phyloP scores from a whole-genome alignment of 352 stramenopile species.

The Phytophthora multivora region DNA sequence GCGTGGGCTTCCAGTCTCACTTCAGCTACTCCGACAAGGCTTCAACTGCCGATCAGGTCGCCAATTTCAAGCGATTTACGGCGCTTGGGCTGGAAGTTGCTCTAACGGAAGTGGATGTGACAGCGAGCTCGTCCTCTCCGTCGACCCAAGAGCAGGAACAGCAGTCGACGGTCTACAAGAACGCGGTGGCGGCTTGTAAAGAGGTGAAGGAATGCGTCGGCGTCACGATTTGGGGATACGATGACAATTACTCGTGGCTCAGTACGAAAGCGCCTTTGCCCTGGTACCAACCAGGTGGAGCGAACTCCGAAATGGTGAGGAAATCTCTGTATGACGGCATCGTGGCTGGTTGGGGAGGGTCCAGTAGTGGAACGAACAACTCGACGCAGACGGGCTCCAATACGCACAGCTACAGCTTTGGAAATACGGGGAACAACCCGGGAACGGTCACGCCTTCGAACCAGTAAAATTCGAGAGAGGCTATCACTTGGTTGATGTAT shows the following conservation, averaged over 20 bases:
- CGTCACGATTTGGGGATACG: constrained; percentile 33
- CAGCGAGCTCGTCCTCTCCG: constrained; percentile 16
- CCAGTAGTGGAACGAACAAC: background rate
- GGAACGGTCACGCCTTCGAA: constrained; percentile 13
- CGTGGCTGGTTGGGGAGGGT: constrained; percentile 21
- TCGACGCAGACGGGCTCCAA: background rate
- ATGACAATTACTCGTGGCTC: constrained; percentile 38
- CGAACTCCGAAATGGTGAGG: constrained; percentile 15
- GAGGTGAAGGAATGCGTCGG: constrained; percentile 32
- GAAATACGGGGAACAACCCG: constrained; percentile 1
- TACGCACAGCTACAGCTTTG: constrained; percentile 11
- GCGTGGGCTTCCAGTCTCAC: constrained; percentile 33
- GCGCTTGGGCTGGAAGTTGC: constrained; percentile 34
- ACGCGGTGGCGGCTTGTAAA: constrained; percentile 27
- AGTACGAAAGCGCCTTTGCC: constrained; percentile 23
- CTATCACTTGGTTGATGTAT: background rate
- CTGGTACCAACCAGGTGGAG: constrained; percentile 28
- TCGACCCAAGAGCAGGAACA: constrained; percentile 8
- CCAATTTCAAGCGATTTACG: constrained; percentile 30
- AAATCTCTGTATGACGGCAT: constrained; percentile 38
- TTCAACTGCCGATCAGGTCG: constrained; percentile 18
- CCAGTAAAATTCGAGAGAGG: background rate
- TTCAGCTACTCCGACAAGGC: constrained; percentile 7
- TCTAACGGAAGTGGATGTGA: constrained; percentile 34
- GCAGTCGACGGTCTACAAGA: constrained; percentile 26